Base-by-base conservation (phyloP, 805 yeast species). In the Candida methanosorbosa region DNA sequence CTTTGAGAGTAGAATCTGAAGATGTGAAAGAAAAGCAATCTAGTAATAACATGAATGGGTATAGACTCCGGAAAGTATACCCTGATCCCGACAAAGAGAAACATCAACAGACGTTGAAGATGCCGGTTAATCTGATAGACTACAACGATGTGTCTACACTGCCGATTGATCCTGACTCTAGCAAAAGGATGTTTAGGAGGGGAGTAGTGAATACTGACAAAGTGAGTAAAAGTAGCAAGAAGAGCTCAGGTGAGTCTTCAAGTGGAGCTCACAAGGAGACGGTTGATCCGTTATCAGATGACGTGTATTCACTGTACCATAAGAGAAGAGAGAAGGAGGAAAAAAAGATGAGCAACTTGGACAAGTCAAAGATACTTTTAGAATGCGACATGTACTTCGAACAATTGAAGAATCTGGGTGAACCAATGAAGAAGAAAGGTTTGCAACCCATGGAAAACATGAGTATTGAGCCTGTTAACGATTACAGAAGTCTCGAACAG, bases 281-380 rank as follows among this genome's bases (percentile, higher is more conserved):
- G 16, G 30, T 11, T 11, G 79, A 72, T 44, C 73, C 76, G 4
- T 56, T 82, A 32, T 45, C 54, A 1, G 81, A 75, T 49, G 43
- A 50, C 0, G 15, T 59, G 12, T 77, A 61, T 49, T 15, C 33
- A 16, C 8, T 30, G 12, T 72, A 66, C 45, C 88, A 81, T 54
- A 65, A 66, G 28, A 64, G 70, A 27, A 72, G 80, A 75, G 72
- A 70, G 41, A 71, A 71, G 36, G 78, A 77, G 34, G 94, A 83
- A 52, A 68, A 68, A 38, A 64, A 72, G 30, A 75, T 79, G 71
- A 57, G 64, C 20, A 63, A 62, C 24, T 59, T 68, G 2, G 88
- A 81, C 43, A 59, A 71, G 18, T 70, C 65, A 32, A 65, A 69
- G 36, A 61, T 76, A 29, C 57, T 68, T 32, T 52, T 61, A 8